phyloP scores from a whole-genome alignment of 2,329 filamentous ascomycete species.

The Aspergillus persii region DNA sequence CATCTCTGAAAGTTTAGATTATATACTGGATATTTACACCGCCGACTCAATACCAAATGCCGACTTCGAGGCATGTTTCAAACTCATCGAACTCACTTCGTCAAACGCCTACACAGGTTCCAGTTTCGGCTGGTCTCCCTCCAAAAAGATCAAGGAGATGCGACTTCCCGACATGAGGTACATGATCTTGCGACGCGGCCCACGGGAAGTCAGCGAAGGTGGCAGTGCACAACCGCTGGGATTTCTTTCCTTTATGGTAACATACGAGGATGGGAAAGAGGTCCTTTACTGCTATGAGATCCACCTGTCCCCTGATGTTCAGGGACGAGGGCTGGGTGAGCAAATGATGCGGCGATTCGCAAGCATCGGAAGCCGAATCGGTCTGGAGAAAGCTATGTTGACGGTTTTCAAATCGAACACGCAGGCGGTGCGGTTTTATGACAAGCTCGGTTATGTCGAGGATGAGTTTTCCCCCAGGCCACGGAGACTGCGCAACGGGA shows the following conservation, averaged over 20 bases:
- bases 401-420: slow-evolving; percentile 57
- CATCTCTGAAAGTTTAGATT: not conserved
- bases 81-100: slow-evolving; percentile 56
- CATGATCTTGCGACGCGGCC: slow-evolving; percentile 45
- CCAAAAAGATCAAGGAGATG: slow-evolving; percentile 59
- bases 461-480: slow-evolving; percentile 55
- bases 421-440: slow-evolving; percentile 50
- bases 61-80: slow-evolving; percentile 52
- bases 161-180: slow-evolving; percentile 58
- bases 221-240: slow-evolving; percentile 20
- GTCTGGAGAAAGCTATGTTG: slow-evolving; percentile 58
- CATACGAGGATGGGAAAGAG: slow-evolving; percentile 53
- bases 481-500: slow-evolving; percentile 49
- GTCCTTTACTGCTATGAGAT: slow-evolving; percentile 66
- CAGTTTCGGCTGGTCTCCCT: slow-evolving; percentile 53
- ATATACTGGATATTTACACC: slow-evolving; percentile 31
- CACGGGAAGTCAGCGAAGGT: not conserved
- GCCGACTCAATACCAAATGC: slow-evolving; percentile 35
- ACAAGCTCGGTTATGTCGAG: slow-evolving; percentile 49
- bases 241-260: slow-evolving; percentile 57
- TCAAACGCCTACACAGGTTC: slow-evolving; percentile 52
- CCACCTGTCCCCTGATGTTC: slow-evolving; percentile 48
- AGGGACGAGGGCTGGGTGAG: slow-evolving; percentile 52
- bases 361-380: slow-evolving; percentile 45
- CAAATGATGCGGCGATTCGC: slow-evolving; percentile 52